Evolutionary conservation across 2,329 filamentous ascomycete genomes (phyloP), one percentile per base, ranked within the genome.

Genomic region (Fusarium sp.): DNA sequence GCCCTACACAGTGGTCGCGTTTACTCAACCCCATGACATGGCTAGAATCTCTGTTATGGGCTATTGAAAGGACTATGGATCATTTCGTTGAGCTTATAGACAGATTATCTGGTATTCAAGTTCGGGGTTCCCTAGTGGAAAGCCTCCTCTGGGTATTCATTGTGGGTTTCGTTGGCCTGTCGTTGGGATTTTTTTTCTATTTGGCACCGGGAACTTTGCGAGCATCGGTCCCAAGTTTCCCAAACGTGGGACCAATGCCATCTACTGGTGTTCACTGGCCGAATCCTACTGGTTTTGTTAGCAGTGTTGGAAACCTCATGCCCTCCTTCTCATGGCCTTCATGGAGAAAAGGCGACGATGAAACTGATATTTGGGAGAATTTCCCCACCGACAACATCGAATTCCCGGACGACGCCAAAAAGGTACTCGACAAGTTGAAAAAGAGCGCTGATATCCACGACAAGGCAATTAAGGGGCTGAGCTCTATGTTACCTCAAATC

Each of bases 401-500:
- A 68, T 16, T 74, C 72, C 42, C 43, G 75, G 24, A 74, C 68
- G 38, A 71, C 72, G 75, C 79, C 44, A 70, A 77, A 24, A 73
- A 75, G 11, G 77, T 77, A 28, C 66, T 82, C 7, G 67, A 74
- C 9, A 55, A 70, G 8, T 52, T 82, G 44, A 74, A 74, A 21
- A 70, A 76, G 8, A 69, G 77, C 6, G 68, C 67, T 5, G 75
- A 77, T 12, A 70, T 82, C 3, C 80, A 84, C 21, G 73, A 80
- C 1, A 74, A 73, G 4, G 78, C 82, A 0, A 70, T 85, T 8
- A 70, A 81, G 16, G 81, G 82, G 33, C 74, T 91, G 5, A 75
- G 85, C 46, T 71, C 79, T 0, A 78, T 85, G 6, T 77, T 93
- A 5, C 91, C 91, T 0, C 81, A 84, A 15, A 71, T 85, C 12